Evolutionary conservation across 768 basidiomycete genomes (phyloP), one percentile per base, ranked within the genome.

Genomic region (Auriscalpium vulgare): DNA sequence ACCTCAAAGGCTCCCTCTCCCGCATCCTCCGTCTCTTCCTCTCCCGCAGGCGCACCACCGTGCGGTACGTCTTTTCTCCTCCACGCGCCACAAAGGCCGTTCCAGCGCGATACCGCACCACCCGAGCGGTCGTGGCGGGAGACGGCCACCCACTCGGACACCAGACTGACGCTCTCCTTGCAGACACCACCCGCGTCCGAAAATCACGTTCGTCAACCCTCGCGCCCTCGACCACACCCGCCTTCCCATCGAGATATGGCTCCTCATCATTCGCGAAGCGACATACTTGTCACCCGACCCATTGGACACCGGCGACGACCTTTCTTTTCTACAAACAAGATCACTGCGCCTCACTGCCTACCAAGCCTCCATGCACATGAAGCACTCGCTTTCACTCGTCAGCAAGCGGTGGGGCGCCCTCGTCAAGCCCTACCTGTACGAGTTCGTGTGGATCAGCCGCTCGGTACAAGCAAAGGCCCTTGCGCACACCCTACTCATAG

Each of bases 381-480:
- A 86, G 64, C 69, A 72, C 21, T 68, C 68, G 51, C 65, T 87
- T 23, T 72, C 80, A 8, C 72, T 78, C 47, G 85, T 89, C 6
- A 81, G 69, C 65, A 73, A 75, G 45, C 68, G 72, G 9, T 89
- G 83, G 80, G 72, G 81, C 63, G 71, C 65, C 37, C 72, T 79
- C 51, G 71, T 76, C 4, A 80, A 81, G 62, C 76, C 78, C 54
- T 75, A 80, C 45, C 67, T 88, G 16, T 88, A 78, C 69, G 83
- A 87, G 63, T 82, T 79, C 65, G 77, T 88, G 38, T 88, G 87
- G 87, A 81, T 89, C 62, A 74, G 74, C 51, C 71, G 77, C 38
- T 78, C 78, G 19, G 66, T 70, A 40, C 77, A 82, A 58, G 79
- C 82, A 0, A 74, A 78, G 58, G 65, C 71, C 0, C 68, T 79